Evolutionary conservation across 768 basidiomycete species (phyloP), one percentile per base, ranked within the genome.

Genomic region (Tulasnella sp.): DNA sequence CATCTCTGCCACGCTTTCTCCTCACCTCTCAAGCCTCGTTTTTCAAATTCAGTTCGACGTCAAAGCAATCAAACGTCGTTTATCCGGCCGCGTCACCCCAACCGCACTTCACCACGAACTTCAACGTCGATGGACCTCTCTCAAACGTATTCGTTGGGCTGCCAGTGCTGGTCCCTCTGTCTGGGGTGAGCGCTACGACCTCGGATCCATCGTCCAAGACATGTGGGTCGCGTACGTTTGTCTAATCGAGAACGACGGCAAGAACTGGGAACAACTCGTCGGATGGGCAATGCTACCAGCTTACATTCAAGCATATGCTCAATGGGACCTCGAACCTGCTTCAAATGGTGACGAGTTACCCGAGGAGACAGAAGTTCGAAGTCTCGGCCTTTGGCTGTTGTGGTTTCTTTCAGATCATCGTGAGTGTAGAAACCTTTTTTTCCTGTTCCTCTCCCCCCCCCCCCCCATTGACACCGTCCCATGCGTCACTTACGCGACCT

Each of bases 161-260:
- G 77, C 69, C n/a, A 70, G 75, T 70, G 76, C 54, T 37, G 58
- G 74, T 37, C 49, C 77, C 29, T 37, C 69, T 17, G 31, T 76
- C 40, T 78, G 77, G 77, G 67, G 67, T 2, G n/a, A 77, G 37
- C 38, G 29, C n/a, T 78, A 78, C 75, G n/a, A 39, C 25, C 52
- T 39, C 40, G 37, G 15, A 1, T 36, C 77, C 42, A 71, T 78
- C 3, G 40, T 64, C 37, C n/a, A 70, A 37, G 85, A 87, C 81
- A 84, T 92, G 29, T 87, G 86, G 82, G 82, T 82, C 0, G 85
- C 85, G 6, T 88, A 86, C 72, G 79, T 90, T 58, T 87, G 92
- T 85, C 81, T 90, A 81, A 82, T 87, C 3, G 91, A 92, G 78
- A 88, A 90, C 82, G 91, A 92, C 81, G 90, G 90, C 40, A 86